Conservation (phyloP, 208 protist species). For the Acanthamoeba royreba region DNA sequence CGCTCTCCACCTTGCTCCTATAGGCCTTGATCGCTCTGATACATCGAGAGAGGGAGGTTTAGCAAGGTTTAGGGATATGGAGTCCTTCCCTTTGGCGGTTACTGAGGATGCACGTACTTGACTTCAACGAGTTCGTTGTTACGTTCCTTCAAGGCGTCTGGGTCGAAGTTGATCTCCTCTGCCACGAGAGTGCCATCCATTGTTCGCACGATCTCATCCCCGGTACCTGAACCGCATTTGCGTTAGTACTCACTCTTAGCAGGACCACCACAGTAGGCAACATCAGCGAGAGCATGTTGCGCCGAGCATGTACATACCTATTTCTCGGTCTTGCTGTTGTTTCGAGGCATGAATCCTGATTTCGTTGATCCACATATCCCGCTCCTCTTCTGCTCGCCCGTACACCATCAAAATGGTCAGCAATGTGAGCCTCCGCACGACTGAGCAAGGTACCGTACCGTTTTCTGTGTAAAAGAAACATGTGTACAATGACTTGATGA, state of each 20-base stretch:
- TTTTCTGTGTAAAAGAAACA: background rate
- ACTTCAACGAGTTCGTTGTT: background rate
- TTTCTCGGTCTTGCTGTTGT: background rate
- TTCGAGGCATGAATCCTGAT: constrained; percentile 21
- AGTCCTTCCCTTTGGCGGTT: background rate
- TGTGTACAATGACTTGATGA: background rate
- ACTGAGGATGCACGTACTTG: background rate
- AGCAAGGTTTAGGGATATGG: too few relatives aligned
- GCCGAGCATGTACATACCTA: background rate
- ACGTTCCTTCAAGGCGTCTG: background rate
- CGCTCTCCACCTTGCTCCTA: background rate
- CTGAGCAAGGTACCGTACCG: background rate
- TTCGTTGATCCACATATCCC: constrained; percentile 24
- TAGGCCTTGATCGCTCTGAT: background rate
- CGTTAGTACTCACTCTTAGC: background rate
- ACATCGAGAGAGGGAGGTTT: background rate
- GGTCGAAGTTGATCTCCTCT: background rate
- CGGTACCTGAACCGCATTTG: background rate
- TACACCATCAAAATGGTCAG: background rate
- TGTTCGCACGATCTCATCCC: background rate
- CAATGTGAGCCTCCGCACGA: background rate
- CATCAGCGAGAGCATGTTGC: background rate
- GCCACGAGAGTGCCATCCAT: background rate
- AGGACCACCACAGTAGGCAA: background rate
- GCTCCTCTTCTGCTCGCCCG: background rate